Conservation (phyloP, 148 eudicot species). For the Dysphania ambrosioides region DNA sequence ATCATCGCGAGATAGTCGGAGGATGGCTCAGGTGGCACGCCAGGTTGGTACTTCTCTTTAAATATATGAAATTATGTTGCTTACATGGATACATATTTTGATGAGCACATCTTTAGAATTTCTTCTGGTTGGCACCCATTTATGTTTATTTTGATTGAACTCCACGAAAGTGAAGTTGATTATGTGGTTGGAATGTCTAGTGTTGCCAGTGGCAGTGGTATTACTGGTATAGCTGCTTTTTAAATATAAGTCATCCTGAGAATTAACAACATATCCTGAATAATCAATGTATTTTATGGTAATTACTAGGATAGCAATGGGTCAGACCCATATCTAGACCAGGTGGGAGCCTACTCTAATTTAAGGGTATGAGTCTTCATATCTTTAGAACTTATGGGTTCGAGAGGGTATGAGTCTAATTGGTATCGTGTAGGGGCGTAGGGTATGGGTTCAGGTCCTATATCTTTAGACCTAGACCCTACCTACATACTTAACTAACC, state of each 20-base stretch:
- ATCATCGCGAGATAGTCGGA: slow-evolving; percentile 46
- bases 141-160: not conserved
- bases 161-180: not conserved
- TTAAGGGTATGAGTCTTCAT: too few species aligned
- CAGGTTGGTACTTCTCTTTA: slow-evolving; percentile 50
- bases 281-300: not conserved
- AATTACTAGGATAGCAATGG: too few species aligned
- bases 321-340: too few species aligned
- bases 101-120: not conserved
- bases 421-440: too few species aligned
- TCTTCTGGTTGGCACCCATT: not conserved
- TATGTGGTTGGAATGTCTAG: not conserved
- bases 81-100: not conserved
- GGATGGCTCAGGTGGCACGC: slow-evolving; percentile 64
- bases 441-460: too few species aligned
- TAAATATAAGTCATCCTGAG: not conserved
- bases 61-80: not conserved
- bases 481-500: too few species aligned
- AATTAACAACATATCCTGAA: not conserved
- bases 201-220: not conserved
- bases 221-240: not conserved
- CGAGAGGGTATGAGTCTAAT: too few species aligned
- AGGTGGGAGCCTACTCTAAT: too few species aligned
- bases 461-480: too few species aligned
- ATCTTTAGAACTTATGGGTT: too few species aligned